phyloP scores from a whole-genome alignment of 2,329 filamentous ascomycete genomes.

The Epichloe coenophiala region DNA sequence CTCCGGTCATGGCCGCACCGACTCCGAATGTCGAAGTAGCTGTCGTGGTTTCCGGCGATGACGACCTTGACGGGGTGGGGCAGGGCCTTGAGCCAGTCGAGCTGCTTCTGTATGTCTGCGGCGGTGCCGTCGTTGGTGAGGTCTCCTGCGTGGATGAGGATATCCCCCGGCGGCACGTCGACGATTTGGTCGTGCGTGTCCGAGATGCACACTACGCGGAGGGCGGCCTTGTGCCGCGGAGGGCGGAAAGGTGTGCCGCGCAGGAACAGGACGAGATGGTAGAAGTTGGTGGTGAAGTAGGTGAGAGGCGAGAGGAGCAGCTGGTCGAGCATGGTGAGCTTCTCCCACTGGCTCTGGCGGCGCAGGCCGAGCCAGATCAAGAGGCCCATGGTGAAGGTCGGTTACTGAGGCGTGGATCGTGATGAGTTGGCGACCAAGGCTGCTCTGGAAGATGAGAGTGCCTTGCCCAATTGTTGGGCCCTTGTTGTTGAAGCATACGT shows the following conservation, averaged over 20 bases:
- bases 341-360: slow-evolving; percentile 33
- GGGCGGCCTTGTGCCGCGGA: slow-evolving; percentile 36
- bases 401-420: background rate
- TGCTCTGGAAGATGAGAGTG: too few species aligned
- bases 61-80: slow-evolving; percentile 72
- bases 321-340: slow-evolving; percentile 43
- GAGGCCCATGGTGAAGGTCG: slow-evolving; percentile 25
- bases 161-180: slow-evolving; percentile 58
- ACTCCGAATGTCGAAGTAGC: slow-evolving; percentile 60
- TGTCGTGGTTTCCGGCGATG: slow-evolving; percentile 81
- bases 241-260: slow-evolving; percentile 52
- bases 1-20: slow-evolving; percentile 42
- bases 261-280: slow-evolving; percentile 51
- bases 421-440: too few species aligned
- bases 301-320: slow-evolving; percentile 56
- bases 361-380: slow-evolving; percentile 33
- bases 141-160: slow-evolving; percentile 85
- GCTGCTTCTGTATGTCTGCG: slow-evolving; percentile 62
- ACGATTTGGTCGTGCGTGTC: slow-evolving; percentile 66
- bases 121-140: slow-evolving; percentile 61
- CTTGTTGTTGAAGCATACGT: too few species aligned
- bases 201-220: slow-evolving; percentile 76
- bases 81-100: slow-evolving; percentile 66
- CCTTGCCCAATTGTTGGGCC: too few species aligned
- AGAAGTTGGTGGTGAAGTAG: slow-evolving; percentile 46